Evolutionary conservation across 108 stramenopile species (phyloP).

Genomic region (Cylindrotheca closterium): DNA sequence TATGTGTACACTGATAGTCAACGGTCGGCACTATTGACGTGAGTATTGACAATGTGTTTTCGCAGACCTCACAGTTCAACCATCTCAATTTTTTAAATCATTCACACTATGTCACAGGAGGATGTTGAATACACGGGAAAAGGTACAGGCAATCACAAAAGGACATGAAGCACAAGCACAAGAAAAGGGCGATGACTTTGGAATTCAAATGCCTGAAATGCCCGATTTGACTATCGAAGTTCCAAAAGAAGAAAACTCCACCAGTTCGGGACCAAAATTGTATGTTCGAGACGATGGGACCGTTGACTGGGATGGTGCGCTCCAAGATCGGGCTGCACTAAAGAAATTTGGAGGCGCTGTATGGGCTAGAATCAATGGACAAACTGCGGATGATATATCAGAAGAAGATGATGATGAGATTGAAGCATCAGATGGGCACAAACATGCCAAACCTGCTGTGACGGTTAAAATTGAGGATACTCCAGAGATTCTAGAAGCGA

Average conservation of each 20-base stretch:
- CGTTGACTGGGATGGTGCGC: conserved; percentile 96
- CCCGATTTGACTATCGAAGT: conserved; percentile 26
- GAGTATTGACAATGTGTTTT: conserved; percentile 9
- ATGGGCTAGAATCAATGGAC: conserved; percentile 95
- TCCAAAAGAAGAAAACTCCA: conserved; percentile 29
- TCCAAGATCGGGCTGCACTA: conserved; percentile 91
- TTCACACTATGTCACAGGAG: conserved; percentile 6
- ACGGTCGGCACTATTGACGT: conserved; percentile 54
- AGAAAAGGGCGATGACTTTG: conserved; percentile 14
- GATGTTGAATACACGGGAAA: conserved; percentile 27
- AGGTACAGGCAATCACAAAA: conserved; percentile 23
- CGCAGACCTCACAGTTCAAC: neutral
- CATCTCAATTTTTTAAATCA: neutral
- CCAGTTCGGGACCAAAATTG: conserved; percentile 60
- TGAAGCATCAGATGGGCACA: neutral
- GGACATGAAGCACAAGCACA: conserved; percentile 11
- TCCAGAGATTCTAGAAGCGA: conserved; percentile 61
- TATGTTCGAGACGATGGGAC: conserved; percentile 97
- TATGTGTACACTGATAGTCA: conserved; percentile 67
- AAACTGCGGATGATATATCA: conserved; percentile 60
- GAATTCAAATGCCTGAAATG: conserved; percentile 27
- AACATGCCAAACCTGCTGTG: conserved; percentile 42
- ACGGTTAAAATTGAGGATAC: conserved; percentile 87
- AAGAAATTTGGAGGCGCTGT: conserved; percentile 87
- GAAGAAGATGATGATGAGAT: conserved; percentile 31